phyloP scores from a whole-genome alignment of 2,329 filamentous ascomycete species.

The Chrysoporthe cubensis region DNA sequence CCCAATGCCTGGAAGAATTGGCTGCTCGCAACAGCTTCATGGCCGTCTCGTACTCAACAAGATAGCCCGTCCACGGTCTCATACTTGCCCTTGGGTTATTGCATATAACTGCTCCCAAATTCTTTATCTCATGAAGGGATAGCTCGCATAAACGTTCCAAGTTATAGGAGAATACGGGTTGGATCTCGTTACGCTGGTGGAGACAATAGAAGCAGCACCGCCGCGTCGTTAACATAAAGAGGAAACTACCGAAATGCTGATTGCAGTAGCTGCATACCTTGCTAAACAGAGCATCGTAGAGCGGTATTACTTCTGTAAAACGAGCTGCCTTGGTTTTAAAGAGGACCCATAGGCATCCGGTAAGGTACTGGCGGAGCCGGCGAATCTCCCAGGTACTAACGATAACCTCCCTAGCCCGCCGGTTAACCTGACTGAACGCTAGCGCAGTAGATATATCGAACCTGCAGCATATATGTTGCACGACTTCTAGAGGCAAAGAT shows the following conservation, averaged over 20 bases:
- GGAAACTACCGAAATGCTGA: background rate
- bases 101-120: background rate
- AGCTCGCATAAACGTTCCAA: background rate
- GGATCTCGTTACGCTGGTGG: background rate
- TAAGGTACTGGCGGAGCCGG: background rate
- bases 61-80: background rate
- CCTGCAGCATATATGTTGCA: background rate
- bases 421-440: background rate
- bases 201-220: slow-evolving; percentile 1
- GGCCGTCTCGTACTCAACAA: background rate
- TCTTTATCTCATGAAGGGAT: no score
- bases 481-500: background rate
- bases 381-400: background rate
- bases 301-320: background rate
- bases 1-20: background rate
- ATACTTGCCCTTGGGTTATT: background rate
- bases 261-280: background rate
- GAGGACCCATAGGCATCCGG: background rate
- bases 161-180: background rate
- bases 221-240: background rate
- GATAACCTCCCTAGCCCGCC: background rate
- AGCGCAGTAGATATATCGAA: background rate
- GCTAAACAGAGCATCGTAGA: background rate
- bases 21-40: background rate
- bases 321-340: background rate